Base-by-base conservation (phyloP, 2,329 filamentous ascomycete genomes). In the Zarea fungicola region DNA sequence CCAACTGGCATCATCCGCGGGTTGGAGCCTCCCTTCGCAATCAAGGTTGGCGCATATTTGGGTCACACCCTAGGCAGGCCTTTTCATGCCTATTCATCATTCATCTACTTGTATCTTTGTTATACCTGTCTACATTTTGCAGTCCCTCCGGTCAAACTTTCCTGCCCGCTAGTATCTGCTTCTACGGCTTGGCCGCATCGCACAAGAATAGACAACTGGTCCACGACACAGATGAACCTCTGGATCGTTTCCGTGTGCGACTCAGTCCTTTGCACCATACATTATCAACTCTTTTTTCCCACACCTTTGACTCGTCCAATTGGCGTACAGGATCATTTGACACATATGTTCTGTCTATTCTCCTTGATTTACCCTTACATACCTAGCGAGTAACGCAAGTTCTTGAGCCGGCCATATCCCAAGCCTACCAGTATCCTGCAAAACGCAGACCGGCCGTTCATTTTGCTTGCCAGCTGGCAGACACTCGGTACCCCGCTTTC, bases 391-490 rank as follows among this genome's bases (percentile, higher is more conserved):
- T n/a, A n/a, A n/a, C n/a, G n/a, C n/a, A n/a, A n/a, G n/a, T n/a
- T n/a, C n/a, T n/a, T 28, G 25, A 6, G 21, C 4, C 21, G 11
- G 13, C 7, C 19, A 23, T 19, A 32, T n/a, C 25, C 11, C 22
- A 36, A n/a, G n/a, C n/a, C n/a, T n/a, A n/a, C n/a, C n/a, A n/a
- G n/a, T n/a, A n/a, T n/a, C n/a, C n/a, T n/a, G n/a, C n/a, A 14
- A 48, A 42, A 41, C 7, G 23, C 46, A 21, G 21, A 34, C 46
- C 22, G 46, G 10, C 46, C 37, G 37, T 34, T 29, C 23, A 23
- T 39, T 46, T 42, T 42, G 23, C 25, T 36, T 35, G 46, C 46
- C 46, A 48, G 46, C 46, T 48, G 46, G 46, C 46, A 42, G 46
- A 42, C 22, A 22, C 29, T 25, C 7, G 13, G 13, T 39, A 42